Conservation (phyloP, 2,329 filamentous ascomycete species). For the Emergomyces africanus region DNA sequence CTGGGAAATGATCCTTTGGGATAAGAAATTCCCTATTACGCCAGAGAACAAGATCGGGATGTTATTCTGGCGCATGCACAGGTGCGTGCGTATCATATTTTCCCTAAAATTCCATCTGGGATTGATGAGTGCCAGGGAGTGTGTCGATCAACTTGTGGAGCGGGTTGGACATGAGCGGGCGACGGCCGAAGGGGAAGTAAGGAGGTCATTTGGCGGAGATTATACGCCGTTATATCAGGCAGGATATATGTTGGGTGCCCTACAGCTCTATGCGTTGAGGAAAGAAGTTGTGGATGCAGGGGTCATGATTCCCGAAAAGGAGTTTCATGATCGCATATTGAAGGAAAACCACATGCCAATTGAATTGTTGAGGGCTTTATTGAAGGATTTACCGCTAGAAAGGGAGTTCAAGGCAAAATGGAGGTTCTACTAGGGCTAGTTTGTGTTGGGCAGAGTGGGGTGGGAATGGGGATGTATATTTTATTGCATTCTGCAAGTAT, state of each 20-base stretch:
- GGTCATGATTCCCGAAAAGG: conserved; percentile 32
- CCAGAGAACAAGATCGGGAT: conserved; percentile 45
- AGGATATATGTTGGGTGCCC: conserved; percentile 46
- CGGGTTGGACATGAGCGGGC: conserved; percentile 46
- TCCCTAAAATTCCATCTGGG: conserved; percentile 47
- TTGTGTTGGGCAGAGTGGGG: background rate
- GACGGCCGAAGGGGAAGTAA: conserved; percentile 48
- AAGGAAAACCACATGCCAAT: conserved; percentile 42
- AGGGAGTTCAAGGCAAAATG: conserved; percentile 37
- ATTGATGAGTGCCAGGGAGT: conserved; percentile 40
- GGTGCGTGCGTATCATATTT: conserved; percentile 47
- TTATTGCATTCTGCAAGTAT: background rate
- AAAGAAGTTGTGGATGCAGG: conserved; percentile 34
- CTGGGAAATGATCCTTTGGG: conserved; percentile 49
- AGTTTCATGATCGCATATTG: conserved; percentile 44
- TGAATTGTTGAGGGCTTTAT: conserved; percentile 40
- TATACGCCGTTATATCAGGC: conserved; percentile 48
- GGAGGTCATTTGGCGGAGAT: conserved; percentile 43
- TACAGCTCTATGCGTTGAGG: conserved; percentile 42
- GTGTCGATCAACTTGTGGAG: conserved; percentile 44
- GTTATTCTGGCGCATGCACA: conserved; percentile 51
- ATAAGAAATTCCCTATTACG: conserved; percentile 38
- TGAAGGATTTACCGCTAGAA: conserved; percentile 31
- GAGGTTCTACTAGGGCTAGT: conserved; percentile 34
- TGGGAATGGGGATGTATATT: background rate